Evolutionary conservation across 345 rosid species (phyloP).

Genomic region (Toxicodendron radicans): DNA sequence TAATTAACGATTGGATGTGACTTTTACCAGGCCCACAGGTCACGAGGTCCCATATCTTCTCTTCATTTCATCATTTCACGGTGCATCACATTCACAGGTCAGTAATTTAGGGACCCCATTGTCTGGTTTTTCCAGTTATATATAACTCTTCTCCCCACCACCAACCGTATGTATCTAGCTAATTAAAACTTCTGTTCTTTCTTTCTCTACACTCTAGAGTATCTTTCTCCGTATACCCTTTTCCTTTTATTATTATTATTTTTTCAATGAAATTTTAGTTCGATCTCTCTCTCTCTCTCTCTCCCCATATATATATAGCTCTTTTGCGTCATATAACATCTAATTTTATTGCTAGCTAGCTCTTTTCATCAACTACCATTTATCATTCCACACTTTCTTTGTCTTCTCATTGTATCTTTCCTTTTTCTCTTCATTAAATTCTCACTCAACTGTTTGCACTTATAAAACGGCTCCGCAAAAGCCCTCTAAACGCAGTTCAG

Average conservation of each 20-base stretch:
- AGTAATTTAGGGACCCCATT: not conserved
- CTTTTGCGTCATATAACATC: not conserved
- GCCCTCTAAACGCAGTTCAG: not conserved
- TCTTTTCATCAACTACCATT: not conserved
- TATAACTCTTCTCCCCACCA: not conserved
- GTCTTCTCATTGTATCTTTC: conserved; percentile 1
- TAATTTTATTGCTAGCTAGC: not conserved
- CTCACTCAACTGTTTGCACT: not conserved
- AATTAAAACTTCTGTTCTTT: not conserved
- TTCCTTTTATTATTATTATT: no score
- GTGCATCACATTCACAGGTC: not conserved
- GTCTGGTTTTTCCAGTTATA: conserved; percentile 21
- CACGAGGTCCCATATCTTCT: not conserved
- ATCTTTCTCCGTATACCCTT: not conserved
- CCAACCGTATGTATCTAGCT: not conserved
- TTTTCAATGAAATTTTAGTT: not conserved
- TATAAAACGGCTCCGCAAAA: conserved; percentile 18
- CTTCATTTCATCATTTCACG: not conserved
- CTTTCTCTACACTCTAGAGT: not conserved
- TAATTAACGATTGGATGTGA: conserved; percentile 6
- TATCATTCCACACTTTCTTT: not conserved
- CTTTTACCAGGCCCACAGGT: not conserved
- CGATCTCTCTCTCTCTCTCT: not conserved
- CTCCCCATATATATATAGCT: no score
- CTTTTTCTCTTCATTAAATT: not conserved